Conservation (phyloP, 371 early-diverging fungal genomes). For the Umbelopsis sp. region DNA sequence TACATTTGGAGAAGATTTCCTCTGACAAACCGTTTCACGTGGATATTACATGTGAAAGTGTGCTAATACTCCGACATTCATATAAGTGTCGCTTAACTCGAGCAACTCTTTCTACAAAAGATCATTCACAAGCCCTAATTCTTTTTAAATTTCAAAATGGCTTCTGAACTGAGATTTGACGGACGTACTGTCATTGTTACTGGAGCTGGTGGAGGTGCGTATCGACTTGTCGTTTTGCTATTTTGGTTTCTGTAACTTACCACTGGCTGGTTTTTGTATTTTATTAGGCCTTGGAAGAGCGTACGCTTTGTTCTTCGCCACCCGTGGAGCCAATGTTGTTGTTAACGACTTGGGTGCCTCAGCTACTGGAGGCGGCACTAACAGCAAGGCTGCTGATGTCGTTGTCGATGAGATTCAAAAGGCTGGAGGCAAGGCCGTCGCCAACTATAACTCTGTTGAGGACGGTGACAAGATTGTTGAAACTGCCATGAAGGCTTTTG, state of each 20-base stretch:
- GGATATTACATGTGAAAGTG: conserved; percentile 14
- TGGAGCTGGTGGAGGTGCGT: conserved; percentile 95
- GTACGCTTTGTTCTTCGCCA: conserved; percentile 91
- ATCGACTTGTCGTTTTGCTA: neutral
- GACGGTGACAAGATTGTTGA: conserved; percentile 96
- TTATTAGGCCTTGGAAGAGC: conserved; percentile 79
- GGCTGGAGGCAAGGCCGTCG: conserved; percentile 94
- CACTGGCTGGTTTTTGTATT: neutral
- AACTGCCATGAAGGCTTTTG: conserved; percentile 94
- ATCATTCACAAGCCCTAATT: neutral
- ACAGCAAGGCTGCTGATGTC: conserved; percentile 86
- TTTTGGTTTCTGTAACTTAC: neutral
- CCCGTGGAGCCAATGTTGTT: conserved; percentile 87
- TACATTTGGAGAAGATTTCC: neutral
- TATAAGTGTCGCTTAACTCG: neutral
- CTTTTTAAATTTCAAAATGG: conserved; percentile 27
- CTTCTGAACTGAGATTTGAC: conserved; percentile 75
- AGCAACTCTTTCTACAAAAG: neutral
- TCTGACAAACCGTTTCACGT: conserved; percentile 16
- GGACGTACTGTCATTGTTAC: conserved; percentile 94
- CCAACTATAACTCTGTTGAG: conserved; percentile 97
- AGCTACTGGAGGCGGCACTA: conserved; percentile 78
- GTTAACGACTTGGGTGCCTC: conserved; percentile 93
- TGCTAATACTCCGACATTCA: conserved; percentile 7
- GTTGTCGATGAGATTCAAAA: conserved; percentile 94